A percentile compares a stretch with the other conserved stretches of the same genome.
Evolutionary conservation across 2,329 filamentous ascomycete species (phyloP).

Genomic region (Coleophoma crateriformis): DNA sequence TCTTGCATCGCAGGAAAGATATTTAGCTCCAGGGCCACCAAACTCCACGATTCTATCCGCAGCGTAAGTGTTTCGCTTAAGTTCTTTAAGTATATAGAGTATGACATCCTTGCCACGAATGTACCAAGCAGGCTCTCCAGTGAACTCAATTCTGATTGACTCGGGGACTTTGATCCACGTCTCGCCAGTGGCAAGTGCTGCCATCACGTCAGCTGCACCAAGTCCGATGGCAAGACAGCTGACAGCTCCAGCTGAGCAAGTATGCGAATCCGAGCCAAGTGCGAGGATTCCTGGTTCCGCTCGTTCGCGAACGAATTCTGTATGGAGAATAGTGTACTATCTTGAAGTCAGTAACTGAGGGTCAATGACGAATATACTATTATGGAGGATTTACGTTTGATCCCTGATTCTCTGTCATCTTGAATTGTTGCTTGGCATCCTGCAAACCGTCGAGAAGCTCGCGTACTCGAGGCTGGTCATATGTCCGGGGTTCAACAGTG

Average conservation of each 20-base stretch:
- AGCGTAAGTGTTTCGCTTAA: constrained; percentile 40
- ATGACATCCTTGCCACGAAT: constrained; percentile 41
- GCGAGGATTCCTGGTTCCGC: constrained; percentile 38
- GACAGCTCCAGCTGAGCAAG: constrained; percentile 36
- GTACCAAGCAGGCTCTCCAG: constrained; percentile 28
- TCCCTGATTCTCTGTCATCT: constrained; percentile 37
- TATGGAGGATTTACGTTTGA: constrained; percentile 24
- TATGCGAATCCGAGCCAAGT: constrained; percentile 40
- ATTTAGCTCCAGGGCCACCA: constrained; percentile 31
- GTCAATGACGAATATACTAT: background rate
- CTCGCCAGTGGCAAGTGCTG: constrained; percentile 38
- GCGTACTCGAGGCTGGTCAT: constrained; percentile 28
- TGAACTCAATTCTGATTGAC: constrained; percentile 32
- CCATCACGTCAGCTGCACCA: constrained; percentile 38
- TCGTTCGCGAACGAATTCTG: constrained; percentile 37
- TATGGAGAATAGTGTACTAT: constrained; percentile 39
- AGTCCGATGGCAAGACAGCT: constrained; percentile 37
- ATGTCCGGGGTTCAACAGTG: constrained; percentile 37
- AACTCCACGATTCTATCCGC: constrained; percentile 39
- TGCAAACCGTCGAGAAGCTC: constrained; percentile 31
- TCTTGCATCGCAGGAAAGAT: constrained; percentile 35
- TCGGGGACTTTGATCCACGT: constrained; percentile 42
- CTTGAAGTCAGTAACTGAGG: constrained; percentile 9
- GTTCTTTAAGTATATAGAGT: constrained; percentile 34
- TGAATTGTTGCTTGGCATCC: constrained; percentile 31